A percentile compares a stretch with the other conserved stretches of the same genome.
These are phyloP conservation scores for Sugiyamaella grinbergsii DNA, from an alignment of 1,139 yeast species.

Conservation along the genomic window DNA sequence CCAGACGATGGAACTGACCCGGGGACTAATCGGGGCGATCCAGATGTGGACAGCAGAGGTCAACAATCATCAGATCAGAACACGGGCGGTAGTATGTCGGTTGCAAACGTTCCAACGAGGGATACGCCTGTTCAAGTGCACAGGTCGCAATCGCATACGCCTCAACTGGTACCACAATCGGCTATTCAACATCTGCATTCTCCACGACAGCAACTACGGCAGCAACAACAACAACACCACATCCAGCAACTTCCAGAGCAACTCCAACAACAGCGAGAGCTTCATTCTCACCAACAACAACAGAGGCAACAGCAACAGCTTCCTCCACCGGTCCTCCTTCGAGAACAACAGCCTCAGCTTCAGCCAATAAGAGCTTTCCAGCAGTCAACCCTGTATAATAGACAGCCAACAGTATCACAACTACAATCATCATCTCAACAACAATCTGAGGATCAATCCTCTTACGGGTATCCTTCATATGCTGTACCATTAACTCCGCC, in stretches of 20 bases:
- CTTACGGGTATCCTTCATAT: constrained; percentile 14
- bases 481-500: constrained; percentile 14
- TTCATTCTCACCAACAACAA: constrained; percentile 26
- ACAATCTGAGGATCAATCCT: constrained; percentile 12
- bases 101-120: constrained; percentile 21
- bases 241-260: constrained; percentile 32
- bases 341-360: constrained; percentile 2
- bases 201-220: constrained; percentile 30
- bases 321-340: constrained; percentile 2
- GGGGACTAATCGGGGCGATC: constrained; percentile 1
- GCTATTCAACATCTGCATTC: constrained; percentile 33
- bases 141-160: constrained; percentile 15
- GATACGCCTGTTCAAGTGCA: constrained; percentile 20
- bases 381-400: constrained; percentile 10
- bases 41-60: constrained; percentile 6
- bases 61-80: constrained; percentile 19
- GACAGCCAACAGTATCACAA: constrained; percentile 19
- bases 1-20: neutral
- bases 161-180: constrained; percentile 27
- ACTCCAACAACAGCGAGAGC: constrained; percentile 24
- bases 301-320: constrained; percentile 23
- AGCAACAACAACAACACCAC: constrained; percentile 34
- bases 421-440: constrained; percentile 20
- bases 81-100: too few relatives aligned
- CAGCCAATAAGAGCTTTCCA: constrained; percentile 3